Base-by-base conservation (phyloP, 1,139 yeast species). In the Sugiyamaella pinicola region DNA sequence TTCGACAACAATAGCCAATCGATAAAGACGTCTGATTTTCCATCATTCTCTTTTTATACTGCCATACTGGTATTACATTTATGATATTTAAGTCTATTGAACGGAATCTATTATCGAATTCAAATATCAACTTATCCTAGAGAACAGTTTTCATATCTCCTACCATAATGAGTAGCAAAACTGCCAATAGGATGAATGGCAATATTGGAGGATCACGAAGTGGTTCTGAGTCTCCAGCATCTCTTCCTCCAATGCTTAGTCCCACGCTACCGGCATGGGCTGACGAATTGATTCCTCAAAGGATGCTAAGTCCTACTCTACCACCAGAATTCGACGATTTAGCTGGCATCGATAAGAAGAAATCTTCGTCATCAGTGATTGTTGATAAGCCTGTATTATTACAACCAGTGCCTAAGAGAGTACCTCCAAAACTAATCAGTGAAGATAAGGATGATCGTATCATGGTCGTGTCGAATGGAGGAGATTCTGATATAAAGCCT, bases 171-270 rank as follows among this genome's bases (percentile, higher is more conserved):
- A 38, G 42, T 38, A 47, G 51, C 26, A 47, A 47, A 40, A 38
- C 51, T n/a, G 51, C 40, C 26, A 47, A 40, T 18, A 28, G 51
- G 24, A 43, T 47, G 10, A 47, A 39, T 24, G 46, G 46, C 33
- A 33, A 13, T 24, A 19, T 33, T 13, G 29, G 31, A 6, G 13
- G 45, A 7, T 31, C 51, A 10, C 13, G 45, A 13, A 24, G 18
- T n/a, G 51, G 46, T 10, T 40, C 40, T 13, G 46, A 39, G 21
- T 47, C 46, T n/a, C 51, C 51, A 9, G 35, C 37, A 6, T 33
- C 51, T 22, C 69, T 75, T 29, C 73, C 73, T 29, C 69, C 71
- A 4, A 63, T 68, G 67, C 60, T 69, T 46, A 67, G 71, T 49
- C 73, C 73, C 7, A 67, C 73, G 12, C 59, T 68, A 28, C 72